Conservation (phyloP, 2,329 filamentous ascomycete genomes). For the Sclerotiophoma versabilis region DNA sequence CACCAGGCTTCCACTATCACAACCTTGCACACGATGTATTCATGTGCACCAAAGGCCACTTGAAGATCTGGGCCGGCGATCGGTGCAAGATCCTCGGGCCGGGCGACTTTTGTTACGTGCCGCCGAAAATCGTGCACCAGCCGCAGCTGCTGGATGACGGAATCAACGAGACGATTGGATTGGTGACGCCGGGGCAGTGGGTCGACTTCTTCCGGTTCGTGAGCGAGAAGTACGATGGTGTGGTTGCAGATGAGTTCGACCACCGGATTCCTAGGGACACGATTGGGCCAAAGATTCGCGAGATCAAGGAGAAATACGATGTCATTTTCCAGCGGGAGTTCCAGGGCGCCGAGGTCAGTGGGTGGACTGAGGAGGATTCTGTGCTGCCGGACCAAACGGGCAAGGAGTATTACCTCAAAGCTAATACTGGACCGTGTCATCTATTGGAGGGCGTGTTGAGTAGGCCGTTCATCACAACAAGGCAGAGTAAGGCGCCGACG, state of each 20-base stretch:
- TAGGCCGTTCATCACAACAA: conserved; percentile 26
- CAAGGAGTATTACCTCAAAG: conserved; percentile 26
- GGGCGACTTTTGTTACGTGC: conserved; percentile 30
- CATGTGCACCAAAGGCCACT: conserved; percentile 28
- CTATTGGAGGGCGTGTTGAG: conserved; percentile 25
- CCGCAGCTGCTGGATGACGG: conserved; percentile 24
- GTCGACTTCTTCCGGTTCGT: conserved; percentile 33
- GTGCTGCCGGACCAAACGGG: conserved; percentile 15
- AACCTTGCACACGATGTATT: conserved; percentile 30
- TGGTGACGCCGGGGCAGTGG: conserved; percentile 30
- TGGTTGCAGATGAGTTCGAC: conserved; percentile 27
- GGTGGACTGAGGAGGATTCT: conserved; percentile 15
- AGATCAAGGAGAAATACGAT: conserved; percentile 30
- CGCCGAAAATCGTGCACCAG: conserved; percentile 27
- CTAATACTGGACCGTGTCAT: conserved; percentile 27
- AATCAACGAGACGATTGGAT: conserved; percentile 24
- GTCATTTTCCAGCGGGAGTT: conserved; percentile 25
- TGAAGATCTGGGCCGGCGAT: conserved; percentile 28
- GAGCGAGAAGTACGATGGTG: conserved; percentile 24
- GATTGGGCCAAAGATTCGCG: conserved; percentile 24
- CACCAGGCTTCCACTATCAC: conserved; percentile 32
- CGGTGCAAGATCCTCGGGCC: conserved; percentile 26
- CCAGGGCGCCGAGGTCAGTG: conserved; percentile 18
- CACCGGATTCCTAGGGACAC: conserved; percentile 16
- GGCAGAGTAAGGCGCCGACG: conserved; percentile 16